Evolutionary conservation across 768 basidiomycete genomes (phyloP).

Genomic region (Lyophyllum decastes): DNA sequence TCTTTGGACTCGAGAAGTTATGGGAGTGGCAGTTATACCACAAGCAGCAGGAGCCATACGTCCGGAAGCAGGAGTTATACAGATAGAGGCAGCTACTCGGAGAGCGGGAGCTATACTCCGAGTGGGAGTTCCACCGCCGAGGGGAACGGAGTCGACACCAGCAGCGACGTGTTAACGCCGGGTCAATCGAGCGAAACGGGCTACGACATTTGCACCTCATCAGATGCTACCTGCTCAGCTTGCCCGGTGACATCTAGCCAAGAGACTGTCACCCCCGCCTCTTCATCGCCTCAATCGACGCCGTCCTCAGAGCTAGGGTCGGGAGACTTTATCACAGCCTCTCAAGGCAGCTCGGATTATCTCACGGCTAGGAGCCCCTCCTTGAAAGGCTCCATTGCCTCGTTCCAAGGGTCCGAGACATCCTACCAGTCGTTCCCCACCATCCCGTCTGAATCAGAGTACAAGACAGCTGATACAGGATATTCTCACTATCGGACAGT

Average conservation of each 20-base stretch:
- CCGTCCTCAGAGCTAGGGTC: slow-evolving; percentile 34
- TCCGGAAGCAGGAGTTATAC: slow-evolving; percentile 7
- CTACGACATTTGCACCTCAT: slow-evolving; percentile 55
- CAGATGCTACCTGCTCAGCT: slow-evolving; percentile 45
- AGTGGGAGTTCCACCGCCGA: slow-evolving; percentile 17
- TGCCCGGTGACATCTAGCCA: slow-evolving; percentile 31
- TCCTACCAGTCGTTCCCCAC: slow-evolving; percentile 62
- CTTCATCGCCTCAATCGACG: slow-evolving; percentile 31
- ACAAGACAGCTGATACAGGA: slow-evolving; percentile 31
- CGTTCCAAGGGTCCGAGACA: slow-evolving; percentile 39
- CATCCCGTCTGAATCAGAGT: slow-evolving; percentile 54
- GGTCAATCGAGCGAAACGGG: slow-evolving; percentile 49
- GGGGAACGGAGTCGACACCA: slow-evolving; percentile 18
- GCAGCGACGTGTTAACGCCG: slow-evolving; percentile 32
- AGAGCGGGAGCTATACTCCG: slow-evolving; percentile 16
- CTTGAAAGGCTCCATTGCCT: slow-evolving; percentile 50
- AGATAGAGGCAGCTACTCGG: slow-evolving; percentile 19
- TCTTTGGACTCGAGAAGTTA: slow-evolving; percentile 25
- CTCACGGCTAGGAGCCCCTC: slow-evolving; percentile 41
- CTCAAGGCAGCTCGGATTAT: slow-evolving; percentile 56
- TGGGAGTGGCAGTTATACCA: slow-evolving; percentile 28
- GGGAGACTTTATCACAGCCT: slow-evolving; percentile 45
- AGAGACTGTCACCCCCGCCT: slow-evolving; percentile 32
- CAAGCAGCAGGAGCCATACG: slow-evolving; percentile 17
- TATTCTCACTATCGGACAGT: slow-evolving; percentile 29